Evolutionary conservation across 306 rosid genomes (phyloP).

Genomic region (Cicer chorassanicum): DNA sequence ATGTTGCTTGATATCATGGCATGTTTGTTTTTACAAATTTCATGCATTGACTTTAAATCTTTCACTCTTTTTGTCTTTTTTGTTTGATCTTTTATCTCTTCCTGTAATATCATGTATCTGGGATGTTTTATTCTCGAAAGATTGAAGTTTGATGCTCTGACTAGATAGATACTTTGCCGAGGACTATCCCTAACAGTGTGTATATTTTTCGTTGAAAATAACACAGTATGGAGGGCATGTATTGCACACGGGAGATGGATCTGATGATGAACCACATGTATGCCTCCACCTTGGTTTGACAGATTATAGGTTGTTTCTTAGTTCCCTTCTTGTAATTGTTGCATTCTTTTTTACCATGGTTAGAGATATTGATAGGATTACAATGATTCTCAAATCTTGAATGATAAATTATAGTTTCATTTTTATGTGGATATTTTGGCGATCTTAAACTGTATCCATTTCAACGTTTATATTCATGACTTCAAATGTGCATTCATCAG

Average conservation of each 20-base stretch:
- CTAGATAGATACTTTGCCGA: neutral
- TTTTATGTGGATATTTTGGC: slow-evolving; percentile 12
- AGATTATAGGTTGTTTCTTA: slow-evolving; percentile 75
- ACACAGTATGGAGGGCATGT: slow-evolving; percentile 72
- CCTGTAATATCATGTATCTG: slow-evolving; percentile 3
- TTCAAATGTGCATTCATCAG: neutral
- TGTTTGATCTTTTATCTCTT: neutral
- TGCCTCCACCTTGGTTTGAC: slow-evolving; percentile 90
- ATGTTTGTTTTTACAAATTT: neutral
- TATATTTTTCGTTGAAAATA: slow-evolving; percentile 28
- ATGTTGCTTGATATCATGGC: neutral
- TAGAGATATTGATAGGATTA: slow-evolving; percentile 17
- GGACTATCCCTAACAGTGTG: slow-evolving; percentile 24
- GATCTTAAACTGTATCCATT: slow-evolving; percentile 17
- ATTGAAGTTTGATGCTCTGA: slow-evolving; percentile 13
- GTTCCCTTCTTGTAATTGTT: slow-evolving; percentile 31
- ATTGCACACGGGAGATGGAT: slow-evolving; percentile 50
- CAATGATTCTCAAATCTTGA: slow-evolving; percentile 17
- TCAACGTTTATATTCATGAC: slow-evolving; percentile 7
- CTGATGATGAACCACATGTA: slow-evolving; percentile 55
- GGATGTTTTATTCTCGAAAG: neutral
- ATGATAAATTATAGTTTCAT: neutral
- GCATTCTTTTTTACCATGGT: slow-evolving; percentile 10
- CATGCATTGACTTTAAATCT: slow-evolving; percentile 10
- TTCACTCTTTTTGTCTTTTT: neutral